Percentiles rank a stretch among this genome's conserved stretches.
Evolutionary conservation across 2,329 filamentous ascomycete species (phyloP).

Genomic region (Furcasterigmium furcatum): DNA sequence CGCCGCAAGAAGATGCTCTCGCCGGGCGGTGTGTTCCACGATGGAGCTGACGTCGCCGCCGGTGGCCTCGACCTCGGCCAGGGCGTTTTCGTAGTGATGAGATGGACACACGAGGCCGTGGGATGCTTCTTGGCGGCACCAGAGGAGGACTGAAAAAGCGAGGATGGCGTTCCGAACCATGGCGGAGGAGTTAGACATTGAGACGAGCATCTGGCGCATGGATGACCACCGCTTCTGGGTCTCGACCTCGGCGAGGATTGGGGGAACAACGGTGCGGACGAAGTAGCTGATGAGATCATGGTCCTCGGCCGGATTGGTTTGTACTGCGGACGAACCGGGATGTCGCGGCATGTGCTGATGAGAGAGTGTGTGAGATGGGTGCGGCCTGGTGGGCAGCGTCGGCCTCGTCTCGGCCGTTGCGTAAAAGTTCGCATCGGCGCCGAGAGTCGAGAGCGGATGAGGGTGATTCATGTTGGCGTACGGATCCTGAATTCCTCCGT

Average conservation of each 20-base stretch:
- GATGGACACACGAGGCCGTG: constrained; percentile 23
- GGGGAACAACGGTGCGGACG: constrained; percentile 42
- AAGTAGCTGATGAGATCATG: constrained; percentile 42
- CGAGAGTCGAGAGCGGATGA: too few relatives aligned
- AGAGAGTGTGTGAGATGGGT: too few relatives aligned
- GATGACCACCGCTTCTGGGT: constrained; percentile 48
- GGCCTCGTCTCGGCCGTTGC: too few relatives aligned
- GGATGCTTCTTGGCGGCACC: constrained; percentile 28
- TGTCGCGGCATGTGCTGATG: too few relatives aligned
- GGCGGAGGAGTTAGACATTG: constrained; percentile 41
- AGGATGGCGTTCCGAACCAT: constrained; percentile 46
- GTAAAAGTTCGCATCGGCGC: too few relatives aligned
- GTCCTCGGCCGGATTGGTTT: constrained; percentile 12
- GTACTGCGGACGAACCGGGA: constrained; percentile 13
- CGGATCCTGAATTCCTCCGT: too few relatives aligned
- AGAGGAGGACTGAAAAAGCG: constrained; percentile 46
- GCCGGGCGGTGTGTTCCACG: constrained; percentile 22
- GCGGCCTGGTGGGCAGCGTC: too few relatives aligned
- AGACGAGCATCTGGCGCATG: constrained; percentile 42
- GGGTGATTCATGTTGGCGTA: too few relatives aligned
- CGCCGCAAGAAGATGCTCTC: constrained; percentile 43
- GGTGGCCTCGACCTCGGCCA: constrained; percentile 23
- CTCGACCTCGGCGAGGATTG: constrained; percentile 50
- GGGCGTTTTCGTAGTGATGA: constrained; percentile 32
- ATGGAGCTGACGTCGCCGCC: constrained; percentile 5